phyloP scores from a whole-genome alignment of 768 basidiomycete genomes.

The Antrodiella citrinella region DNA sequence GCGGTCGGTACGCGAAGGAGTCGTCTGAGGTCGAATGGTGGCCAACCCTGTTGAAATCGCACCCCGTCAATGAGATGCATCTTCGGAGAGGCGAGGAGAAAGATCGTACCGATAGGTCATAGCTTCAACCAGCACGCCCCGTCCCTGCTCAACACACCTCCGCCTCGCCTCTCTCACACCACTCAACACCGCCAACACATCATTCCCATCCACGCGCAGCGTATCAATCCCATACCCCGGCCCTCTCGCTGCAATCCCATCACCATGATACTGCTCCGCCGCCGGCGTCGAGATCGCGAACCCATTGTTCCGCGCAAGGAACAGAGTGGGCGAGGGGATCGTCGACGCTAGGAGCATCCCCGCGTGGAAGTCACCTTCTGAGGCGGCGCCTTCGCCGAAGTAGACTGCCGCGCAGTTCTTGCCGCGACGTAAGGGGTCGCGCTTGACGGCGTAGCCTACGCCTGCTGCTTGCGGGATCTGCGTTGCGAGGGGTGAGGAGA shows the following conservation, averaged over 20 bases:
- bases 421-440: slow-evolving; percentile 58
- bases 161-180: slow-evolving; percentile 66
- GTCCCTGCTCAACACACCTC: slow-evolving; percentile 66
- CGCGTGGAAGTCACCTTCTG: slow-evolving; percentile 94
- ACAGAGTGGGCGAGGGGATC: slow-evolving; percentile 65
- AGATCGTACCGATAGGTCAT: slow-evolving; percentile 75
- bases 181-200: slow-evolving; percentile 73
- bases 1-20: slow-evolving; percentile 86
- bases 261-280: slow-evolving; percentile 83
- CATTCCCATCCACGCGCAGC: slow-evolving; percentile 90
- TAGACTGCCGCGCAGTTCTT: slow-evolving; percentile 80
- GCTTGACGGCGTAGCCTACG: slow-evolving; percentile 81
- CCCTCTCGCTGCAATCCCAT: slow-evolving; percentile 87
- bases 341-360: slow-evolving; percentile 77
- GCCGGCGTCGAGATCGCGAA: slow-evolving; percentile 94
- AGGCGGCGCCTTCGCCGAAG: slow-evolving; percentile 92
- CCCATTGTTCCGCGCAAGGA: slow-evolving; percentile 76
- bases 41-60: slow-evolving; percentile 51
- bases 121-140: slow-evolving; percentile 80
- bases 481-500: slow-evolving; percentile 88
- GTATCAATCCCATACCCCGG: slow-evolving; percentile 91
- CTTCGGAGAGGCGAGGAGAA: background rate
- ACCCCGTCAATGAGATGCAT: background rate
- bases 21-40: slow-evolving; percentile 96
- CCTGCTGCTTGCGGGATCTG: slow-evolving; percentile 95